phyloP scores from a whole-genome alignment of 225 moss, liverwort and hornwort species.

The Antitrichia curtipendula region DNA sequence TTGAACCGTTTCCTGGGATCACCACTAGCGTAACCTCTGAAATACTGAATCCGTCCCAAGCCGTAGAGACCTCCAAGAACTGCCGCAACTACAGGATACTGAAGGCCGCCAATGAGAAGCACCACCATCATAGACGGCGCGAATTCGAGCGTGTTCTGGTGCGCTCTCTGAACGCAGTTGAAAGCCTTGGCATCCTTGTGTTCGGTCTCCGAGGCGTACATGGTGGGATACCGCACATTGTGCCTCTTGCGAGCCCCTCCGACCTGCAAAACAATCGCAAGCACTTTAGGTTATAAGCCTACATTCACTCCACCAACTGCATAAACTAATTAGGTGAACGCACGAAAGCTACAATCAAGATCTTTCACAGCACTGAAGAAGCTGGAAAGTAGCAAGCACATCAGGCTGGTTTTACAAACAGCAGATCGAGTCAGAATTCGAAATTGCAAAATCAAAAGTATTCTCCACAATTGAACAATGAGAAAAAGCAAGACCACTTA shows the following conservation, averaged over 20 bases:
- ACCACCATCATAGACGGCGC: not conserved
- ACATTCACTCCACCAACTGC: not conserved
- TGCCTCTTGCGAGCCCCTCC: conserved; percentile 9
- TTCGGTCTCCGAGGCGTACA: conserved; percentile 16
- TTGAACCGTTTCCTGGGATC: not conserved
- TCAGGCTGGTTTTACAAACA: not conserved
- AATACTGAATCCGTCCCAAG: conserved; percentile 25
- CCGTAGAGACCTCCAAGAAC: conserved; percentile 20
- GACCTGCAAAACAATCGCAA: not conserved
- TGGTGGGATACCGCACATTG: conserved; percentile 9
- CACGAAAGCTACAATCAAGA: not conserved
- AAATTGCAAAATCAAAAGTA: not conserved
- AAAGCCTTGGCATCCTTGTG: conserved; percentile 17
- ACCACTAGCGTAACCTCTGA: conserved; percentile 48
- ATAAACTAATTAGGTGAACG: not conserved
- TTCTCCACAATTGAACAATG: not conserved
- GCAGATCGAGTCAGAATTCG: not conserved
- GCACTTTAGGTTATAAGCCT: not conserved
- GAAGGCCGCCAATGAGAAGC: conserved; percentile 27
- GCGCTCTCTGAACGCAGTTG: conserved; percentile 36
- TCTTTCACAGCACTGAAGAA: not conserved
- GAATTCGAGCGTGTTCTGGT: conserved; percentile 23
- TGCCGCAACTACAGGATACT: conserved; percentile 39
- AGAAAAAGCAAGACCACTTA: not conserved
- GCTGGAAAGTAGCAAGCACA: not conserved